Conservation (phyloP, 768 basidiomycete species). For the Sporobolomyces phaffii region DNA sequence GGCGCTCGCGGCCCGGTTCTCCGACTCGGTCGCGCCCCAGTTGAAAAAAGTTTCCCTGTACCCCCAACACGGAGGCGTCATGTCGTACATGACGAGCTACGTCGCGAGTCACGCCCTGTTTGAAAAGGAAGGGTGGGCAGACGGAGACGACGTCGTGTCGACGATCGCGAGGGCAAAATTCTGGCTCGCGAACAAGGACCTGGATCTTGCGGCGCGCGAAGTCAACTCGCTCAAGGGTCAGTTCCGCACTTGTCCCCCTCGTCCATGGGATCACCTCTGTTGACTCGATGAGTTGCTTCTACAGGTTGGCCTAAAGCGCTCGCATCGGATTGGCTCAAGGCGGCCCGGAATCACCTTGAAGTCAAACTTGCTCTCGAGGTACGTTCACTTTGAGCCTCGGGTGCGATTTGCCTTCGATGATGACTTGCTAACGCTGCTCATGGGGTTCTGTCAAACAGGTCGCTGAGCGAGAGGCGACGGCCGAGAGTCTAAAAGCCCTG, state of each 20-base stretch:
- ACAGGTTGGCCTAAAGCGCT: conserved; percentile 57
- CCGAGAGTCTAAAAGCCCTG: conserved; percentile 28
- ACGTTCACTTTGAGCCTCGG: too few species aligned
- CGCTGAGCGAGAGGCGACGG: conserved; percentile 37
- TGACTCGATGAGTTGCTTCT: too few species aligned
- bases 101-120: conserved; percentile 70
- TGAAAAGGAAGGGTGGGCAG: conserved; percentile 66
- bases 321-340: conserved; percentile 74
- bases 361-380: conserved; percentile 90
- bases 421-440: not conserved
- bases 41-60: conserved; percentile 85
- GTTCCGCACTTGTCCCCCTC: too few species aligned
- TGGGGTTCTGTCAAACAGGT: conserved; percentile 8
- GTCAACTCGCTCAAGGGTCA: conserved; percentile 82
- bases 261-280: too few species aligned
- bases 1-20: conserved; percentile 87
- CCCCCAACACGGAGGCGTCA: conserved; percentile 81
- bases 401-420: too few species aligned
- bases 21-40: conserved; percentile 69
- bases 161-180: conserved; percentile 83
- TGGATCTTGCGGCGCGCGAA: conserved; percentile 80
- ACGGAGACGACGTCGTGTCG: conserved; percentile 77
- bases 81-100: conserved; percentile 78
- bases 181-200: conserved; percentile 81
- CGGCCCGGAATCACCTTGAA: conserved; percentile 77